Base-by-base conservation (phyloP, 352 stramenopile genomes). In the Phytophthora pinifolia region DNA sequence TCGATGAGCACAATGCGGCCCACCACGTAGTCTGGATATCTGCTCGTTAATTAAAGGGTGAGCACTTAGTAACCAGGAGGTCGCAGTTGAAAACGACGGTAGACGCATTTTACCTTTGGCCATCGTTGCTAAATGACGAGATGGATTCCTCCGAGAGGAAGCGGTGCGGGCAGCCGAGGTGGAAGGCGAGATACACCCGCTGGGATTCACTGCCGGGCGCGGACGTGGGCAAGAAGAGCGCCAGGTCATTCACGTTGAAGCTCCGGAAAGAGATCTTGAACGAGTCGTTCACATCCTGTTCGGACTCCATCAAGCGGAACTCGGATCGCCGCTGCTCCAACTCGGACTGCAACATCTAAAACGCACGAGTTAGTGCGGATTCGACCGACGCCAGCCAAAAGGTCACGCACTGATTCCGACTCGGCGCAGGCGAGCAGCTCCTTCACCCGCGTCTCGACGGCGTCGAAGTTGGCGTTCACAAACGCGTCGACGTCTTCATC, bases 81-180 rank as follows among this genome's bases (percentile, higher is more conserved):
- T 3, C 37, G 12, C 39, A 13, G 25, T 31, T 6, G 18, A 8
- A 52, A 18, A 9, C 8, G 54, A 1, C 41, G 22, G n/a, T 50
- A 32, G 20, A 31, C 46, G 68, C 69, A 34, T 3, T 27, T 27
- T 51, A 92, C 85, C 81, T 81, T 72, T 82, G 79, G n/a, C 83
- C 77, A 38, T 78, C 76, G 17, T 86, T 88, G 59, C 86, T 90
- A 50, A 94, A 95, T 36, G 83, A 93, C 34, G 82, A 88, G 57
- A 95, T 93, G 36, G 86, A 95, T 58, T 95, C 86, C 53, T 92
- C 83, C 29, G 86, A 92, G 13, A 95, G 59, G 59, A 94, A 95
- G 13, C 86, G 86, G 52, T 95, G 79, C 27, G 86, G 86, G 46
- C 86, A 95, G 15, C 80, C 83, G 2, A 93, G 70, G 41, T 95